These are phyloP conservation scores for Lagenidium sp. DNA, from an alignment of 352 stramenopile genomes.

Conservation along the genomic window DNA sequence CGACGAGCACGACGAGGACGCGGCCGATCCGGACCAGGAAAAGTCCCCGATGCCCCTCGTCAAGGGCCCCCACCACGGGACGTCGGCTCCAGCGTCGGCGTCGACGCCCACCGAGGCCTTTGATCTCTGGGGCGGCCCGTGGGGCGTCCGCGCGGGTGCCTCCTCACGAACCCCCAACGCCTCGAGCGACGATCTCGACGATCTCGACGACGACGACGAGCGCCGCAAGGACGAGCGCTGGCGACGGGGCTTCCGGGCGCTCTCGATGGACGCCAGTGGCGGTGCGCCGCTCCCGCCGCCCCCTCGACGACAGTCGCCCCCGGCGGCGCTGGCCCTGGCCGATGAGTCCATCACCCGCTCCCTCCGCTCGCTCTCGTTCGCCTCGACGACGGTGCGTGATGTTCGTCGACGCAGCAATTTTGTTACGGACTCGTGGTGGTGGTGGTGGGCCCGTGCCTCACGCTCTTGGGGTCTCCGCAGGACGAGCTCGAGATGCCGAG, in stretches of 20 bases:
- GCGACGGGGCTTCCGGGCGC: too few species aligned
- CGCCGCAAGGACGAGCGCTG: too few species aligned
- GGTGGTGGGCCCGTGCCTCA: conserved; percentile 21
- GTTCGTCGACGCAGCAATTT: conserved; percentile 7
- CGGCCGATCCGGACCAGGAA: conserved; percentile 16
- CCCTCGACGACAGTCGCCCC: too few species aligned
- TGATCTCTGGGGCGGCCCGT: conserved; percentile 27
- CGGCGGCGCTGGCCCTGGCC: too few species aligned
- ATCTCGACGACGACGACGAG: too few species aligned
- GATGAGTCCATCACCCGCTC: too few species aligned
- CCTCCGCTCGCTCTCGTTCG: conserved; percentile 28
- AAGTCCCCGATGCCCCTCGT: conserved; percentile 11
- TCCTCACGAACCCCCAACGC: too few species aligned
- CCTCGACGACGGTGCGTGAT: conserved; percentile 15
- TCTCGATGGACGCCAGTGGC: too few species aligned
- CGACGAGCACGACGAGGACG: conserved; percentile 1
- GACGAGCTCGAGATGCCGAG: conserved; percentile 1
- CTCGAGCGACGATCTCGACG: too few species aligned
- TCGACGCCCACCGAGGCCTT: conserved; percentile 5
- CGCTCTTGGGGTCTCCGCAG: too few species aligned
- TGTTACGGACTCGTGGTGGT: conserved; percentile 20
- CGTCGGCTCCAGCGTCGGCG: too few species aligned
- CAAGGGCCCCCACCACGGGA: too few species aligned
- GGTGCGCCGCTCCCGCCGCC: conserved; percentile 4
- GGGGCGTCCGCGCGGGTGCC: conserved; percentile 27